Base-by-base conservation (phyloP, 192 early-diverging fungal genomes). In the Rhizophlyctis rosea region DNA sequence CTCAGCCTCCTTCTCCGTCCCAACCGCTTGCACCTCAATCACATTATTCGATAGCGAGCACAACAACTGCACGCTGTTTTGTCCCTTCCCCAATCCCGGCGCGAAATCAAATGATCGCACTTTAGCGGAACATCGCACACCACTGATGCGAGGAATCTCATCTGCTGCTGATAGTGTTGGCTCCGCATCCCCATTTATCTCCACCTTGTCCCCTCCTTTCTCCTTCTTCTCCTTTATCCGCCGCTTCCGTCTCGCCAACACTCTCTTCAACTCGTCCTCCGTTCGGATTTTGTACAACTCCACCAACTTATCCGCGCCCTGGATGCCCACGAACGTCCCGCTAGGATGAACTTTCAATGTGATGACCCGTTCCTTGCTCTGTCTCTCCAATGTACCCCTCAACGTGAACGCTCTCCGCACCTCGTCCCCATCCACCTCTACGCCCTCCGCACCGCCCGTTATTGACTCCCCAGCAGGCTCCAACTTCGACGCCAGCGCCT, bases 271-370 rank as follows among this genome's bases (percentile, higher is more conserved):
- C 67, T 96, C 91, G 9, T 88, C 89, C 47, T 80, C 81, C 1
- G 83, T 77, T 31, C 88, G 84, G 56, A 91, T 73, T 52, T 87
- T 87, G 73, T 87, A 96, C 54, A 98, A 64, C 73, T 98, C 93
- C 0, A 94, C 82, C 21, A 82, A 70, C 54, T 85, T 85, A 58
- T 95, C 94, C 0, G 85, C 75, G n/a, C 89, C 78, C 65, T 79
- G 67, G 16, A 88, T 86, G 31, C 84, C 94, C 49, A 98, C 59
- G 70, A 86, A 95, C 47, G 81, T 65, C 18, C 86, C 86, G 14
- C 80, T 83, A n/a, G 88, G 76, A 61, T 97, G 90, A 69, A 94
- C 90, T 61, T 78, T 69, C 13, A 98, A 67, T 3, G 86, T 89
- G 25, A 84, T 74, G 2, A 94, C 83, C 44, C 94, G 87, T 48